Conservation (phyloP, 768 basidiomycete genomes). For the Podaxis rugospora region DNA sequence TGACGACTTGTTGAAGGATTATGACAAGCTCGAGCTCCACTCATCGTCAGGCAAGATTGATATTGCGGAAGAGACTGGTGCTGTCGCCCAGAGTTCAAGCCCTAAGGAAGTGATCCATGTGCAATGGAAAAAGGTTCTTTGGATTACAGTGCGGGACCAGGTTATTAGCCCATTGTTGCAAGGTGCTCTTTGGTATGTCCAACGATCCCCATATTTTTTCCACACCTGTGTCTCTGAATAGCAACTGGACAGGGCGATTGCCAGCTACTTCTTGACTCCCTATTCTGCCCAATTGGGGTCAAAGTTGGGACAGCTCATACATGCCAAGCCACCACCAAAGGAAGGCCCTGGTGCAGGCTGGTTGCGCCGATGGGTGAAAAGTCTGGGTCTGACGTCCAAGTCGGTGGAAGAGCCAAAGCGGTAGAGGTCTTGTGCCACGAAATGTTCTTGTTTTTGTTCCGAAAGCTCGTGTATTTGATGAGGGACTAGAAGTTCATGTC, state of each 20-base stretch:
- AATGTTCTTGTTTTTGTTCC: not conserved
- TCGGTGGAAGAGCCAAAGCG: not conserved
- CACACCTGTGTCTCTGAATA: not conserved
- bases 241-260: constrained; percentile 34
- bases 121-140: constrained; percentile 55
- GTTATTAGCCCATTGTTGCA: constrained; percentile 64
- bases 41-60: constrained; percentile 16
- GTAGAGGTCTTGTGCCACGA: not conserved
- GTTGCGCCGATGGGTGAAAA: constrained; percentile 33
- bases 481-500: not conserved
- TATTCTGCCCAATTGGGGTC: constrained; percentile 32
- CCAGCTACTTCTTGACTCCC: constrained; percentile 40
- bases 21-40: constrained; percentile 24
- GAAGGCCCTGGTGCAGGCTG: constrained; percentile 39
- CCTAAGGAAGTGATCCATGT: constrained; percentile 34
- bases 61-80: constrained; percentile 7
- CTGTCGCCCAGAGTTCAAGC: not conserved
- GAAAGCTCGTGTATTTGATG: not conserved
- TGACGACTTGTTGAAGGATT: constrained; percentile 19
- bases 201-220: not conserved
- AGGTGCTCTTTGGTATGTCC: constrained; percentile 58
- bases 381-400: constrained; percentile 21
- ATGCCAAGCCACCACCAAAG: constrained; percentile 21
- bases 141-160: constrained; percentile 67
- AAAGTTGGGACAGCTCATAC: constrained; percentile 26